phyloP scores from a whole-genome alignment of 1,284 basidiomycete species.

The Thecaphora frezii region DNA sequence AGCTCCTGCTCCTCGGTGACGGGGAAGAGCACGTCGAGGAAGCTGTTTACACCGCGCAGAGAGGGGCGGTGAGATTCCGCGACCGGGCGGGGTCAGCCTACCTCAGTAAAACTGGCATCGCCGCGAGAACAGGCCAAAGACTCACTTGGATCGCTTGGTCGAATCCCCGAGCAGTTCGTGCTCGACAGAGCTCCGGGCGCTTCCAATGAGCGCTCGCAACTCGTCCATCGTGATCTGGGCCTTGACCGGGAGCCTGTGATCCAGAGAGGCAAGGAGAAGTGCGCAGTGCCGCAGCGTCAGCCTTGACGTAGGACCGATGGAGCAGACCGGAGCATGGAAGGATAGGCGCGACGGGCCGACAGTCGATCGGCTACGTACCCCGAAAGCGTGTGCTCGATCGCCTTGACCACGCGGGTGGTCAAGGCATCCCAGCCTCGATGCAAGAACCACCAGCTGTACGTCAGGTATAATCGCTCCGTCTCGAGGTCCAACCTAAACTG shows the following conservation, averaged over 20 bases:
- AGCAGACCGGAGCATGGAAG: too few relatives aligned
- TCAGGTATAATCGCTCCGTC: conserved; percentile 76
- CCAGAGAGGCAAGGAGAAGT: not conserved
- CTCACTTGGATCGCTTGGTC: conserved; percentile 15
- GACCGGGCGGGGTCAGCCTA: not conserved
- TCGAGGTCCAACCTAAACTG: conserved; percentile 60
- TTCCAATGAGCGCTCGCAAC: conserved; percentile 61
- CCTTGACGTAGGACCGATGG: too few relatives aligned
- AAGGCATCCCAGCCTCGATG: conserved; percentile 85
- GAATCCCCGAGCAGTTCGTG: conserved; percentile 4
- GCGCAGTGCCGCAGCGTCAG: too few relatives aligned
- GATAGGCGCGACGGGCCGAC: not conserved
- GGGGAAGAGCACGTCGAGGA: conserved; percentile 48
- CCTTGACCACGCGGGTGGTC: conserved; percentile 70
- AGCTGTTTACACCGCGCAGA: conserved; percentile 3
- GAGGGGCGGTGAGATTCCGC: conserved; percentile 2
- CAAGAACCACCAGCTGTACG: conserved; percentile 85
- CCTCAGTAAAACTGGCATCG: not conserved
- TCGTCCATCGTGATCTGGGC: conserved; percentile 71
- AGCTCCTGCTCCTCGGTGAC: conserved; percentile 38
- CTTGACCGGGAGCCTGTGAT: conserved; percentile 74
- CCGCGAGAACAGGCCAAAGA: conserved; percentile 4
- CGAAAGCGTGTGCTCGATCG: conserved; percentile 74
- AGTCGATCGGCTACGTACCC: conserved; percentile 66
- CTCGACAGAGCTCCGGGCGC: conserved; percentile 25